Evolutionary conservation across 2,329 filamentous ascomycete genomes (phyloP).

Genomic region (Aspergillus pseudoviridinutans): DNA sequence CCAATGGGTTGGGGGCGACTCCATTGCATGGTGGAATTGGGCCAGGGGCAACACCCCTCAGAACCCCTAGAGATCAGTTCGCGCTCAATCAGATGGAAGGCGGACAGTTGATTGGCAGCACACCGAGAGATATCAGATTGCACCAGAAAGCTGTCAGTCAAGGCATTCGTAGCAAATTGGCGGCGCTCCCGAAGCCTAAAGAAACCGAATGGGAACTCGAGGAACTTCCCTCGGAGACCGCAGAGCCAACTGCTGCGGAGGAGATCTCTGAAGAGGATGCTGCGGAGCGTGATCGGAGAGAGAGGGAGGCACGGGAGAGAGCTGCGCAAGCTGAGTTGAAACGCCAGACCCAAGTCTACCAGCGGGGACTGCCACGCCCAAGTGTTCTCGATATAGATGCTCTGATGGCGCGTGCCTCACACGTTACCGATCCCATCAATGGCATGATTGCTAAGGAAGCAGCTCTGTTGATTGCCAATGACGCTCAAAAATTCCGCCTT

Average conservation of each 20-base stretch:
- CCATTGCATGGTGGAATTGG: constrained; percentile 55
- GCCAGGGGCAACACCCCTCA: constrained; percentile 76
- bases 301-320: constrained; percentile 60
- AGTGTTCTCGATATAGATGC: constrained; percentile 65
- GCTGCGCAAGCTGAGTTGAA: constrained; percentile 67
- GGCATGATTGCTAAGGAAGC: constrained; percentile 71
- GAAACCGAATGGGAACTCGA: constrained; percentile 94
- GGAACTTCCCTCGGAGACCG: constrained; percentile 71
- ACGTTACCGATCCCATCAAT: constrained; percentile 61
- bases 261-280: constrained; percentile 62
- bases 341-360: constrained; percentile 86
- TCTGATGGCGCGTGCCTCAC: constrained; percentile 61
- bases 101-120: constrained; percentile 66
- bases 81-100: constrained; percentile 69
- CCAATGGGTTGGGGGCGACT: constrained; percentile 64
- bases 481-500: constrained; percentile 72
- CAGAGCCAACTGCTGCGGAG: constrained; percentile 51
- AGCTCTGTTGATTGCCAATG: constrained; percentile 74
- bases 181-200: constrained; percentile 84
- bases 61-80: constrained; percentile 84
- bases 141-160: constrained; percentile 66
- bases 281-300: constrained; percentile 71
- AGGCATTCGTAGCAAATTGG: constrained; percentile 61
- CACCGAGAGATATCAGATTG: constrained; percentile 70
- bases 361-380: constrained; percentile 76